Evolutionary conservation across 441 rosid species (phyloP), one percentile per base, ranked within the genome.

Genomic region (Populus hybrid): DNA sequence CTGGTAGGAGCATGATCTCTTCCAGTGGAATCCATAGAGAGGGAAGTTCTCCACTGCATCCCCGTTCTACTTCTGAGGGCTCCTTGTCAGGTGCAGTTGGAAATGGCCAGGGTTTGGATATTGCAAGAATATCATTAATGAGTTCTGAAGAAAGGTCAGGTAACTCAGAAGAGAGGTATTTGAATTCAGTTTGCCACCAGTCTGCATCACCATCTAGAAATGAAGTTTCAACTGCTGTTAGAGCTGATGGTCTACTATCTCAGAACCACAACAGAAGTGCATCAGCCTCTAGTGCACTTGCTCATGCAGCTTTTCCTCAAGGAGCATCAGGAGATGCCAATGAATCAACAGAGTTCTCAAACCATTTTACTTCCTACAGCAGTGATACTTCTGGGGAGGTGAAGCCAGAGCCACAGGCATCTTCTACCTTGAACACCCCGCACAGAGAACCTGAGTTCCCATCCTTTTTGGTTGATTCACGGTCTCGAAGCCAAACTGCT

Each of bases 331-430:
- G 80, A 80, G 94, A 87, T 81, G 87, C 79, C n/a, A 86, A 83
- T 76, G 98, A 89, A 40, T 84, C 87, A 68, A 83, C 91, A 5
- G 94, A 87, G 72, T 79, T 79, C 72, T 88, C 91, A 77, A 83
- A 87, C 75, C 90, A 88, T 82, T 82, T 87, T 38, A 79, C 86
- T 65, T 85, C 85, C 74, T 86, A 88, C 82, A 85, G 89, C 75
- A 93, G 88, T 76, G 98, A 92, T 76, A 85, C 82, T 76, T 95
- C 97, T 75, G 93, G 93, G 64, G 98, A 90, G 84, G 82, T 90
- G 63, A 90, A 88, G 83, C 38, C 86, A 38, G 90, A 89, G 71
- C 78, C 84, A 35, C 86, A 70, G 38, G 81, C 87, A 74, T 69
- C 90, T 63, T 63, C 86, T 76, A 76, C 86, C 3, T 50, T 85